phyloP scores from a whole-genome alignment of 2,329 filamentous ascomycete genomes.

The Ilyonectria sp. region DNA sequence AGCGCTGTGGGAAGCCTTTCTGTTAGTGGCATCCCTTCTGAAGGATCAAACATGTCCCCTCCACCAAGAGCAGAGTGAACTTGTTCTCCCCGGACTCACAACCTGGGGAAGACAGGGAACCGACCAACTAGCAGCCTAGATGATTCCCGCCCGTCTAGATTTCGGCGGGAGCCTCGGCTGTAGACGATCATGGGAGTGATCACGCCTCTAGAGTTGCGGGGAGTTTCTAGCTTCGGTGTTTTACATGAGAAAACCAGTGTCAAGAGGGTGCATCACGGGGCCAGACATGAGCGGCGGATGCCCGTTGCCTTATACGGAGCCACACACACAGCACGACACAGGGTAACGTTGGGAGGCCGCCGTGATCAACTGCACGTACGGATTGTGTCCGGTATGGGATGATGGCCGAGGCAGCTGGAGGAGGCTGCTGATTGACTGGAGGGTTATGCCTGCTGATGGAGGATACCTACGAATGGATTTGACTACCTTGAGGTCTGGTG shows the following conservation, averaged over 20 bases:
- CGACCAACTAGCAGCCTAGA: background rate
- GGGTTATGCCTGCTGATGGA: too few relatives aligned
- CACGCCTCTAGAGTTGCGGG: conserved; percentile 12
- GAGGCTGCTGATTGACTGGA: too few relatives aligned
- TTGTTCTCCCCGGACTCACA: background rate
- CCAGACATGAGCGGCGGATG: background rate
- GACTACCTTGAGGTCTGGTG: background rate
- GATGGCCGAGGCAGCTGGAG: too few relatives aligned
- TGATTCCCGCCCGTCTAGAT: background rate
- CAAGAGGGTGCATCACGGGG: conserved; percentile 26
- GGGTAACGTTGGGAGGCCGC: background rate
- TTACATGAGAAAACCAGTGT: background rate
- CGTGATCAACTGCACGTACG: conserved; percentile 3
- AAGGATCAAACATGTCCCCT: background rate
- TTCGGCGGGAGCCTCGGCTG: background rate
- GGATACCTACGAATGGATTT: background rate
- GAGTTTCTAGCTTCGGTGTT: conserved; percentile 4
- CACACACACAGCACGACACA: background rate
- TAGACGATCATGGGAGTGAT: background rate
- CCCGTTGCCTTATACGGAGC: background rate
- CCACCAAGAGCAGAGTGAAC: background rate
- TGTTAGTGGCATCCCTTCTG: background rate
- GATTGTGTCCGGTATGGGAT: background rate
- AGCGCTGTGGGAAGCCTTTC: background rate
- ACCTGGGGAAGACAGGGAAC: background rate